Evolutionary conservation across 768 basidiomycete species (phyloP).

Genomic region (Collybia mongolica): DNA sequence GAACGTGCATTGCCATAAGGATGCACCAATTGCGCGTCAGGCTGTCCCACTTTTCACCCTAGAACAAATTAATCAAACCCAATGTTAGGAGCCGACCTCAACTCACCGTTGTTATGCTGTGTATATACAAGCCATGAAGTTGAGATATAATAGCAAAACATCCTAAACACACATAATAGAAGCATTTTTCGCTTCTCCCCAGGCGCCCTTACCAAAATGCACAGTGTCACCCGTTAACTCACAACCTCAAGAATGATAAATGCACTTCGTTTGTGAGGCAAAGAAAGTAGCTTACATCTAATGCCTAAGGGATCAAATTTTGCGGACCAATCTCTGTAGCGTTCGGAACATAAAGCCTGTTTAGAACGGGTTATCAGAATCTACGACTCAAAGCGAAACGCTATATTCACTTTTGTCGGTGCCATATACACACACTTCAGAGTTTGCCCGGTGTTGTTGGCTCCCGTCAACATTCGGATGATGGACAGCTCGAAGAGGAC

Average conservation of each 20-base stretch:
- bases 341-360: constrained; percentile 87
- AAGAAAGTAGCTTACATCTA: constrained; percentile 53
- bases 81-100: no score
- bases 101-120: constrained; percentile 76
- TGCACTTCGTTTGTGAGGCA: not conserved
- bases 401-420: constrained; percentile 71
- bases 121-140: constrained; percentile 4
- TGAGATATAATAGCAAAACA: not conserved
- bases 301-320: constrained; percentile 79
- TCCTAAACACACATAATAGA: constrained; percentile 65
- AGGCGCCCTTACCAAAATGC: constrained; percentile 58
- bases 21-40: constrained; percentile 81
- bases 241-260: constrained; percentile 49
- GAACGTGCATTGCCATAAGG: not conserved
- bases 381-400: not conserved
- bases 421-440: constrained; percentile 88
- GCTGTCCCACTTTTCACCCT: constrained; percentile 98
- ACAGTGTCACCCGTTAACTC: constrained; percentile 94
- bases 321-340: constrained; percentile 75
- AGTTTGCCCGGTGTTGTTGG: constrained; percentile 28
- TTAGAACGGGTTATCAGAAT: constrained; percentile 1
- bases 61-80: not conserved
- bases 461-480: constrained; percentile 62
- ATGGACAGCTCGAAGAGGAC: constrained; percentile 92
- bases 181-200: constrained; percentile 73